Conservation (phyloP, 2,329 filamentous ascomycete genomes). For the Aspergillus floridensis region DNA sequence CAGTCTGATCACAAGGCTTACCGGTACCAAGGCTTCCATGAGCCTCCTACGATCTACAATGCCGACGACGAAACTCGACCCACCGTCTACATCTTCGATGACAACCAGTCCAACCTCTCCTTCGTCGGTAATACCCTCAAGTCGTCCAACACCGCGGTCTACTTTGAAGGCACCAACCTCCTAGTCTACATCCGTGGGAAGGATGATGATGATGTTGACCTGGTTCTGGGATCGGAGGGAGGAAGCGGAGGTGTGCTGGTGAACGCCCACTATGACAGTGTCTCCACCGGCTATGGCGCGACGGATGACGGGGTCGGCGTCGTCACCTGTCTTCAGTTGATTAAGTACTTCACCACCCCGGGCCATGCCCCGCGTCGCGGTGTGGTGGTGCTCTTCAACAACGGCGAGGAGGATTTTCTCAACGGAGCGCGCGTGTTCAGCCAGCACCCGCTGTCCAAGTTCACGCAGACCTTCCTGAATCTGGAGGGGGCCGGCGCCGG, state of each 20-base stretch:
- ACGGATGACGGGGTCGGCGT: constrained; percentile 93
- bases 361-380: constrained; percentile 73
- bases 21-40: constrained; percentile 43
- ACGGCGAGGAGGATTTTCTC: constrained; percentile 90
- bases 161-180: constrained; percentile 93
- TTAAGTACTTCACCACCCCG: constrained; percentile 77
- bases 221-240: constrained; percentile 65
- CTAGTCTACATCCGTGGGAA: constrained; percentile 85
- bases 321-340: constrained; percentile 77
- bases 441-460: constrained; percentile 74
- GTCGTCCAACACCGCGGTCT: constrained; percentile 53
- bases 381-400: constrained; percentile 84
- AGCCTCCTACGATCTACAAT: constrained; percentile 16
- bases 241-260: constrained; percentile 75
- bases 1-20: too few species aligned
- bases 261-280: constrained; percentile 93
- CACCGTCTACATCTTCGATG: constrained; percentile 67
- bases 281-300: constrained; percentile 86
- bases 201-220: constrained; percentile 65
- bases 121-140: constrained; percentile 52
- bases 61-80: constrained; percentile 25
- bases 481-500: constrained; percentile 93
- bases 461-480: constrained; percentile 87
- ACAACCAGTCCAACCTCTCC: constrained; percentile 75
- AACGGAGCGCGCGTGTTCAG: constrained; percentile 84